Evolutionary conservation across 2,329 filamentous ascomycete species (phyloP).

Genomic region (Botrytis paeoniae): DNA sequence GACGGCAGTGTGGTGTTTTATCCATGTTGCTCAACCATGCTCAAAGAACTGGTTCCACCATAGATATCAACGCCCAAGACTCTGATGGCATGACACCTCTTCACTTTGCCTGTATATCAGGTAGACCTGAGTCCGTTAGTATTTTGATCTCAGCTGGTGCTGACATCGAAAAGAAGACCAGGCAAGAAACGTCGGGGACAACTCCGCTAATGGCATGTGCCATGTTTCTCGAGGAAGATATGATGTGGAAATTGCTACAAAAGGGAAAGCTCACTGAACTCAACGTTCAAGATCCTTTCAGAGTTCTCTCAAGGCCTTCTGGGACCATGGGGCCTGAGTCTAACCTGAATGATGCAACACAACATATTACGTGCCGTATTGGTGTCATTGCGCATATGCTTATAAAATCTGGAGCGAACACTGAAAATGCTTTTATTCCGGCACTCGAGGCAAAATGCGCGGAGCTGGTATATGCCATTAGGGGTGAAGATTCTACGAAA

Average conservation of each 20-base stretch:
- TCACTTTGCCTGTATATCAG: conserved; percentile 23
- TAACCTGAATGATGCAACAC: neutral
- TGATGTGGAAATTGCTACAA: conserved; percentile 8
- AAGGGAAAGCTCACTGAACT: neutral
- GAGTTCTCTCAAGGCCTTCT: too few species aligned
- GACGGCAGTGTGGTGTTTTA: conserved; percentile 29
- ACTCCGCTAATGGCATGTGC: conserved; percentile 20
- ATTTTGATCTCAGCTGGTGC: conserved; percentile 22
- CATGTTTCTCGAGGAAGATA: conserved; percentile 20
- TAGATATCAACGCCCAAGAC: conserved; percentile 15
- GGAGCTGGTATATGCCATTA: neutral
- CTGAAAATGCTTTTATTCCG: neutral
- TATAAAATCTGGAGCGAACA: neutral
- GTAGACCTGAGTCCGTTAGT: conserved; percentile 21
- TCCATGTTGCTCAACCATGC: conserved; percentile 30
- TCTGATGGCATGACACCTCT: conserved; percentile 19
- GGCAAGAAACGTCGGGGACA: neutral
- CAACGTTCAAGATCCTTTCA: neutral
- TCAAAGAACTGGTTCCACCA: neutral
- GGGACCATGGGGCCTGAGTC: neutral
- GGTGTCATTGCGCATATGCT: neutral
- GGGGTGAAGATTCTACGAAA: neutral
- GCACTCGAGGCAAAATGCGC: neutral
- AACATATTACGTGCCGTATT: neutral
- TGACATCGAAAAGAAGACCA: conserved; percentile 20